Evolutionary conservation across 495 filamentous ascomycete species (phyloP).

Genomic region (Haplographium delicatum): DNA sequence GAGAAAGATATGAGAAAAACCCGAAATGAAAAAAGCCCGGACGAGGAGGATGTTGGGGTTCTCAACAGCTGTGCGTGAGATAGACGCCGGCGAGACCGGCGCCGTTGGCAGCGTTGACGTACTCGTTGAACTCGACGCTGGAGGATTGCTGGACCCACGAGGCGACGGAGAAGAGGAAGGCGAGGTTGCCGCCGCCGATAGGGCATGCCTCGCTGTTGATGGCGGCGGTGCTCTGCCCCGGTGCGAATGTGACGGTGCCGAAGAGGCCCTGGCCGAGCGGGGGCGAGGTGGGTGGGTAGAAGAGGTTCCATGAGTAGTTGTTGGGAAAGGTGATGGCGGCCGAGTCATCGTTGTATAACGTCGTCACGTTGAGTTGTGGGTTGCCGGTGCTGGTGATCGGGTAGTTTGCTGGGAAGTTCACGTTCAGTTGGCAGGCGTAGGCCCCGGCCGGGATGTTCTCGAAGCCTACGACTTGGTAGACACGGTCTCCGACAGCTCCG

Average conservation of each 20-base stretch:
- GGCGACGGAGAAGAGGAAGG: conserved; percentile 18
- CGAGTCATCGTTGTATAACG: conserved; percentile 1
- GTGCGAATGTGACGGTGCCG: conserved; percentile 9
- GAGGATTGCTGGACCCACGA: conserved; percentile 8
- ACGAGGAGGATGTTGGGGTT: no score
- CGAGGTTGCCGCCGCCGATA: conserved; percentile 9
- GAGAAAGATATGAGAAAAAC: no score
- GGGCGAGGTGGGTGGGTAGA: conserved; percentile 4
- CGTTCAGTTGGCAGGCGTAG: conserved; percentile 19
- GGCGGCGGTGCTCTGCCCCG: not conserved
- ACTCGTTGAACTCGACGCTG: conserved; percentile 15
- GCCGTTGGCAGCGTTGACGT: conserved; percentile 10
- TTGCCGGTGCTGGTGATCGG: conserved; percentile 10
- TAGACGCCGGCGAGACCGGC: conserved; percentile 15
- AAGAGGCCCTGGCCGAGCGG: conserved; percentile 15
- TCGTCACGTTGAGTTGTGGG: conserved; percentile 16
- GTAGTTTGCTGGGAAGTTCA: conserved; percentile 14
- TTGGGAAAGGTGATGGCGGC: conserved; percentile 11
- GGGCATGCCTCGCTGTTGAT: conserved; percentile 21
- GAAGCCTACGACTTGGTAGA: conserved; percentile 21
- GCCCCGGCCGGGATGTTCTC: conserved; percentile 12
- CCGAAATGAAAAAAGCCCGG: no score
- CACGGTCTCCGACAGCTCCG: conserved; percentile 14
- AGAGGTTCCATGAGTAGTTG: conserved; percentile 8
- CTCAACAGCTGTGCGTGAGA: conserved; percentile 19